A percentile compares a stretch with the other conserved stretches of the same genome.
These are phyloP conservation scores for Auriculariales sp. DNA, from an alignment of 768 basidiomycete species.

Conservation along the genomic window DNA sequence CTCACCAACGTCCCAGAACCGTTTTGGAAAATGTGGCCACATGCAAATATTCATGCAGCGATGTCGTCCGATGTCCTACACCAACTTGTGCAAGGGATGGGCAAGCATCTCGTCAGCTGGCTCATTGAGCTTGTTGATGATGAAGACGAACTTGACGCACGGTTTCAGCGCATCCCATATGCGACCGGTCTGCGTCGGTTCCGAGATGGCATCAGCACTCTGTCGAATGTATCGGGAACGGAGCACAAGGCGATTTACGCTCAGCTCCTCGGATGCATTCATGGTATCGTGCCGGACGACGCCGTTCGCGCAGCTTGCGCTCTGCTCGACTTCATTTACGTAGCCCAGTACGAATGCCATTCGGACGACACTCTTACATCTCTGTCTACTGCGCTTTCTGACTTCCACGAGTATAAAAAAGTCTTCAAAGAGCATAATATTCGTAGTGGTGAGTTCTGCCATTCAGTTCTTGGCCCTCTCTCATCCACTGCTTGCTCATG, in stretches of 20 bases:
- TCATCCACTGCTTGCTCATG: too few relatives aligned
- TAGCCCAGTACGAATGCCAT: not conserved
- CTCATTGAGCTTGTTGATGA: slow-evolving; percentile 13
- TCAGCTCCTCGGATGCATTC: not conserved
- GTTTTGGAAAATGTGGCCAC: slow-evolving; percentile 17
- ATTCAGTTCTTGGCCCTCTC: too few relatives aligned
- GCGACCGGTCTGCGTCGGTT: slow-evolving; percentile 22
- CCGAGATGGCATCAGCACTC: slow-evolving; percentile 19
- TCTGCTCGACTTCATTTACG: not conserved
- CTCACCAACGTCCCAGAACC: slow-evolving; percentile 7
- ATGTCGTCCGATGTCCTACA: slow-evolving; percentile 22
- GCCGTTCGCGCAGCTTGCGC: not conserved
- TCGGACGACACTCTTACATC: not conserved
- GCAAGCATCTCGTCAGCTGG: slow-evolving; percentile 22
- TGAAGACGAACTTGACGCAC: slow-evolving; percentile 21
- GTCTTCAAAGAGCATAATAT: slow-evolving; percentile 7
- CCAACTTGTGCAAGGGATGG: slow-evolving; percentile 20
- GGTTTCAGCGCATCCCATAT: slow-evolving; percentile 17
- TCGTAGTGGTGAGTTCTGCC: slow-evolving; percentile 3
- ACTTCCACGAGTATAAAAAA: not conserved
- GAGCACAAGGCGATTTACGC: slow-evolving; percentile 20
- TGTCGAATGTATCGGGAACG: slow-evolving; percentile 19
- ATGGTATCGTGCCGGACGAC: not conserved
- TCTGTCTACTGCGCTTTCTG: not conserved
- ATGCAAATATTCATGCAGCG: slow-evolving; percentile 12